Base-by-base conservation (phyloP, 495 filamentous ascomycete species). In the Tuber borchii region DNA sequence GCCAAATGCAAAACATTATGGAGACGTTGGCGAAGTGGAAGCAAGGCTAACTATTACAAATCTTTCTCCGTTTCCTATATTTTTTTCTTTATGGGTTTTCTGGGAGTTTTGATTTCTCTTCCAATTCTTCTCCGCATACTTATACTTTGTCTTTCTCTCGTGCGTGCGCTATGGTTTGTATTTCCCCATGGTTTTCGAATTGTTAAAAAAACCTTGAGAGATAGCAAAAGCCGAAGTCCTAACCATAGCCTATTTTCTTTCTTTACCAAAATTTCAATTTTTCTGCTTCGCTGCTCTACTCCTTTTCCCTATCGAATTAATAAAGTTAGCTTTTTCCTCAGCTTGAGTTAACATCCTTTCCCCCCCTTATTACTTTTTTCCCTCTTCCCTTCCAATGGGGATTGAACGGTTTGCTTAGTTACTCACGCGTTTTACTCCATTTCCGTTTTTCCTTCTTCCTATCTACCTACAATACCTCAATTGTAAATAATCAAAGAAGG, bases 1-100 rank as follows among this genome's bases (percentile, higher is more conserved):
- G 73, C 37, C 84, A 79, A 78, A 85, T 86, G 73, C 86, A 84
- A 75, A 86, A 84, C 82, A 89, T 85, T 81, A 87, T 86, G 86
- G 85, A 83, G 39, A 86, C 83, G 73, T 80, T 86, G 76, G 84
- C 81, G 79, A 86, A 84, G 79, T 87, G 84, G 80, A 85, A 81
- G 74, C 86, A 85, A 84, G 88, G 77, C 31, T 81, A 82, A 39
- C 14, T 46, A 31, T 46, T 72, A 76, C 1, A 37, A 43, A 14
- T 34, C 31, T 65, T 34, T 31, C 56, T 65, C 31, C 31, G 0
- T 34, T 31, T 31, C 12, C 2, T 34, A 26, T 65, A 65, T 65
- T 65, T 65, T 65, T 65, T 34, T 7, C 14, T 17, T 34, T 65
- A 10, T 65, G 56, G 56, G 26, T 17, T 31, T 65, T 31, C 26